phyloP scores from a whole-genome alignment of 257 asterid species.

The Capsicum baccatum region DNA sequence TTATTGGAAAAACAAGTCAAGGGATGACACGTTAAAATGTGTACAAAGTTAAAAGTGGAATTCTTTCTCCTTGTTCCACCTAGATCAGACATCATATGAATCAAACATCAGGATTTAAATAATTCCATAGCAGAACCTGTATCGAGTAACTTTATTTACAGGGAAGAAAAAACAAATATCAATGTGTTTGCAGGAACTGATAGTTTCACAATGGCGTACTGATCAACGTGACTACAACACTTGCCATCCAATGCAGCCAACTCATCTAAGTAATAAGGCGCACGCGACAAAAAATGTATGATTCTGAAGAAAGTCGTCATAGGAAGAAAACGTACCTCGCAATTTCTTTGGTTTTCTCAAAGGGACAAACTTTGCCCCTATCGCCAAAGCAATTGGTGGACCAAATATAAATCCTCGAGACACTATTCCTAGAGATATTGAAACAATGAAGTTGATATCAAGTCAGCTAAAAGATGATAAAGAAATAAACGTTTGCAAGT shows the following conservation, averaged over 20 bases:
- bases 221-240: no score
- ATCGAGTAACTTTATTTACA: background rate
- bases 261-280: no score
- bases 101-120: background rate
- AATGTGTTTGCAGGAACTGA: background rate
- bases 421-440: constrained; percentile 62
- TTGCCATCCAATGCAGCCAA: no score
- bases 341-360: constrained; percentile 75
- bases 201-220: no score
- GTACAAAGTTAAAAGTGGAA: background rate
- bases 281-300: no score
- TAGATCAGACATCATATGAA: background rate
- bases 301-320: background rate
- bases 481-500: background rate
- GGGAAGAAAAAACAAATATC: background rate
- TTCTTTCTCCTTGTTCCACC: background rate
- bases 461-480: background rate
- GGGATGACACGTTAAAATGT: background rate
- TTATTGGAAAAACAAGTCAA: no score
- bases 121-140: background rate
- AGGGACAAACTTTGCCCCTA: constrained; percentile 90
- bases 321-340: constrained; percentile 54
- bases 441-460: background rate
- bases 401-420: constrained; percentile 89
- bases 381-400: constrained; percentile 81